Percentiles rank a stretch among this genome's conserved stretches.
These are phyloP conservation scores for Kwoniella europaea DNA, from an alignment of 768 basidiomycete species.

Conservation along the genomic window DNA sequence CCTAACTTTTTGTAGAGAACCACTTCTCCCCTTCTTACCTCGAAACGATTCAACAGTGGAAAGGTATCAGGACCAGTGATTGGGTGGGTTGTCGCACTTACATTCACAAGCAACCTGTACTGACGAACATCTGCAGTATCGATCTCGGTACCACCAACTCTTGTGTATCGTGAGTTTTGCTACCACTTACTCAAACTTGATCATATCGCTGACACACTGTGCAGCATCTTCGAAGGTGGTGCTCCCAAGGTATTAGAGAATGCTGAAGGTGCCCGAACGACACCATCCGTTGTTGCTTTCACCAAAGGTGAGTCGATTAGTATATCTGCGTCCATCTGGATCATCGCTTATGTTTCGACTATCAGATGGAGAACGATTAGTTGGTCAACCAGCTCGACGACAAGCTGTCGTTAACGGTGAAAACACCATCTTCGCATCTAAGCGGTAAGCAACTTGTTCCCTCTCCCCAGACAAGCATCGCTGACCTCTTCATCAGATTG, in stretches of 20 bases:
- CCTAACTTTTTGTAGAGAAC: conserved; percentile 29
- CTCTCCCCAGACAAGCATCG: conserved; percentile 9
- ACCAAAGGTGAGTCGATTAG: conserved; percentile 65
- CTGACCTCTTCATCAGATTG: conserved; percentile 41
- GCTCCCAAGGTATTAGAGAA: conserved; percentile 95
- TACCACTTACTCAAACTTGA: not conserved
- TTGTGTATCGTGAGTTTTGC: conserved; percentile 54
- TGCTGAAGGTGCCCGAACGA: conserved; percentile 95
- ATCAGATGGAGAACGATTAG: conserved; percentile 85
- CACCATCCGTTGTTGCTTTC: conserved; percentile 97
- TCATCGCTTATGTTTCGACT: not conserved
- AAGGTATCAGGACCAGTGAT: conserved; percentile 72
- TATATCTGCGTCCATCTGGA: not conserved
- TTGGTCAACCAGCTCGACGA: conserved; percentile 94
- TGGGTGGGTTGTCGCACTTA: conserved; percentile 33
- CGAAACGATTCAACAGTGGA: conserved; percentile 89
- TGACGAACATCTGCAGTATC: conserved; percentile 71
- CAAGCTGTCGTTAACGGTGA: conserved; percentile 94
- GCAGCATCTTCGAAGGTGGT: conserved; percentile 86
- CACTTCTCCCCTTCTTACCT: conserved; percentile 56
- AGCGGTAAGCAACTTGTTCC: conserved; percentile 41
- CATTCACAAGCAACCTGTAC: conserved; percentile 64
- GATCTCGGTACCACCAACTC: conserved; percentile 71
- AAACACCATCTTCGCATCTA: conserved; percentile 83
- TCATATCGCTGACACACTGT: conserved; percentile 55